These are phyloP conservation scores for Acanthamoeba rhysodes DNA, from an alignment of 208 protist genomes.

Conservation along the genomic window DNA sequence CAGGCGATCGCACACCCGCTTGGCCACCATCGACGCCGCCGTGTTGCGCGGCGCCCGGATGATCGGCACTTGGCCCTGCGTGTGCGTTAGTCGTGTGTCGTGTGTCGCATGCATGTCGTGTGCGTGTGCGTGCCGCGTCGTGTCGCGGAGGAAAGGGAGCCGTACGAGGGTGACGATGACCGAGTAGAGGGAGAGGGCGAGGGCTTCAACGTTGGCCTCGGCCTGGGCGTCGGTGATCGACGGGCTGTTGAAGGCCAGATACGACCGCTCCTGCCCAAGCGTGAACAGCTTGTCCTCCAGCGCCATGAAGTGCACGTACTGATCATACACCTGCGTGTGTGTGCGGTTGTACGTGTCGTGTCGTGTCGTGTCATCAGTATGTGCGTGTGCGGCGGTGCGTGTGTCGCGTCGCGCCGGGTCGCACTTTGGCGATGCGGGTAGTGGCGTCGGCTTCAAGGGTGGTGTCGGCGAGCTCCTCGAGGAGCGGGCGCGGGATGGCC, in stretches of 20 bases:
- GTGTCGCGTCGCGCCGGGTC: background rate
- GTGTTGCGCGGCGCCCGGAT: slow-evolving; percentile 61
- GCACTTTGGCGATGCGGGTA: slow-evolving; percentile 78
- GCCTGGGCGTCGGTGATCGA: slow-evolving; percentile 82
- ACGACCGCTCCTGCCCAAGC: slow-evolving; percentile 81
- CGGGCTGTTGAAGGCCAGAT: slow-evolving; percentile 83
- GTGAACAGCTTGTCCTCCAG: slow-evolving; percentile 91
- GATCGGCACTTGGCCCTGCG: slow-evolving; percentile 72
- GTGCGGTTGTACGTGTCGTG: no score
- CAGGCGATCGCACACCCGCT: background rate
- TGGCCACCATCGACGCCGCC: slow-evolving; percentile 73
- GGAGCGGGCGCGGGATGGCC: slow-evolving; percentile 81
- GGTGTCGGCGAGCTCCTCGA: slow-evolving; percentile 87
- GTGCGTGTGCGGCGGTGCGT: background rate
- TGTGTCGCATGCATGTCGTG: background rate
- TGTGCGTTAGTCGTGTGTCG: background rate
- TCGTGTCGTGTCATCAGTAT: no score
- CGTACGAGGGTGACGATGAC: slow-evolving; percentile 88
- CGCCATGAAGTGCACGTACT: slow-evolving; percentile 91
- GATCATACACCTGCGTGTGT: slow-evolving; percentile 88
- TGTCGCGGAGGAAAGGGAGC: background rate
- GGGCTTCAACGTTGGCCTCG: slow-evolving; percentile 83
- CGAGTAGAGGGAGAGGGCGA: slow-evolving; percentile 89
- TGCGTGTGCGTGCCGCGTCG: no score
- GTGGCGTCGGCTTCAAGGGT: slow-evolving; percentile 83